A percentile compares a stretch with the other conserved stretches of the same genome.
These are phyloP conservation scores for Clausena lansium DNA, from an alignment of 345 rosid species.

Conservation along the genomic window DNA sequence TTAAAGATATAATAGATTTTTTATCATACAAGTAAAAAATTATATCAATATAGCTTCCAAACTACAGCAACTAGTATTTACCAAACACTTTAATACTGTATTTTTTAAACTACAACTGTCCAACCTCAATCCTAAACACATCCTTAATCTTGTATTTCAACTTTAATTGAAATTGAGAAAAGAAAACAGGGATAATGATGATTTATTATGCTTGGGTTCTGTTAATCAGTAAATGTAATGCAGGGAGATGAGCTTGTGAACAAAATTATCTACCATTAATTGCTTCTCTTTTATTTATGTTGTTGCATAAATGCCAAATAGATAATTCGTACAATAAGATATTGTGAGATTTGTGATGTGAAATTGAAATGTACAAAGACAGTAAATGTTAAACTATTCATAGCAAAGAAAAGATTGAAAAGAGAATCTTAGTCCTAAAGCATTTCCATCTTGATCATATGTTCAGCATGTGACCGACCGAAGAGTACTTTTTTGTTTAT, in stretches of 20 bases:
- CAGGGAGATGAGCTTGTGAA: not conserved
- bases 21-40: no score
- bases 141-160: no score
- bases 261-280: not conserved
- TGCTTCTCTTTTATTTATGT: not conserved
- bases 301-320: not conserved
- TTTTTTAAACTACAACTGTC: no score
- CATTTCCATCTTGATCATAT: not conserved
- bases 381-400: slow-evolving; percentile 17
- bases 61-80: no score
- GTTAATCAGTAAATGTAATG: not conserved
- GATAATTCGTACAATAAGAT: not conserved
- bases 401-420: not conserved
- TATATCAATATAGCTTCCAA: no score
- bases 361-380: slow-evolving; percentile 23
- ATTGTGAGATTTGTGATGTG: slow-evolving; percentile 11
- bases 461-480: not conserved
- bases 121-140: no score
- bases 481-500: not conserved
- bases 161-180: not conserved
- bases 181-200: not conserved
- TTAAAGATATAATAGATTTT: no score
- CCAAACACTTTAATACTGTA: no score
- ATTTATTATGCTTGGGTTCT: not conserved
- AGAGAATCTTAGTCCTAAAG: slow-evolving; percentile 18